Conservation (phyloP, 306 rosid species). For the Dalbergia cultrata region DNA sequence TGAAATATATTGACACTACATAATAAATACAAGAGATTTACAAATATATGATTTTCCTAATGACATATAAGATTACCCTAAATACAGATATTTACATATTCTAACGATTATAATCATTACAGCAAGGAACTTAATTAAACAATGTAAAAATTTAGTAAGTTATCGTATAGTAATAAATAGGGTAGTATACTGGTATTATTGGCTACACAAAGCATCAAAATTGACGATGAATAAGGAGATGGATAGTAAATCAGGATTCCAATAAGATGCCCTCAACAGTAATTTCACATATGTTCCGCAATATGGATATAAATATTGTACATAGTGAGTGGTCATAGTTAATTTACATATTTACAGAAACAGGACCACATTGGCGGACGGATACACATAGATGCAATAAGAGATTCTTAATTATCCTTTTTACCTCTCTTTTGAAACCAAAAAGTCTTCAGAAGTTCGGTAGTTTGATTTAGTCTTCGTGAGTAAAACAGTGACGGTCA, state of each 20-base stretch:
- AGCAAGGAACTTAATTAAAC: not conserved
- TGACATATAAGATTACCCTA: too few relatives aligned
- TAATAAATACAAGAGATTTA: too few relatives aligned
- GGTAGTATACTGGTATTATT: not conserved
- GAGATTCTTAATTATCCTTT: not conserved
- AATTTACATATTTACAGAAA: too few relatives aligned
- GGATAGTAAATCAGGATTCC: not conserved
- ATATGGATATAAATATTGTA: too few relatives aligned
- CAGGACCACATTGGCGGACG: too few relatives aligned
- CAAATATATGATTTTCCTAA: too few relatives aligned
- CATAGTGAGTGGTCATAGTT: too few relatives aligned
- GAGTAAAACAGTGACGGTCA: not conserved
- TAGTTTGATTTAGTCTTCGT: not conserved
- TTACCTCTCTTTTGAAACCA: not conserved
- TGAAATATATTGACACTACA: too few relatives aligned
- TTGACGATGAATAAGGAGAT: constrained; percentile 10
- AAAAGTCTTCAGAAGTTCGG: not conserved
- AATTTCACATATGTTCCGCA: not conserved
- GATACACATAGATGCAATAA: too few relatives aligned
- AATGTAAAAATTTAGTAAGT: not conserved
- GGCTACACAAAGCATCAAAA: not conserved
- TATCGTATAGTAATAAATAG: not conserved
- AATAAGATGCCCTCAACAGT: not conserved
- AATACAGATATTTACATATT: not conserved
- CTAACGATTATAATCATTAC: too few relatives aligned